phyloP scores from a whole-genome alignment of 768 basidiomycete genomes.

The Leucogyrophana mollusca region DNA sequence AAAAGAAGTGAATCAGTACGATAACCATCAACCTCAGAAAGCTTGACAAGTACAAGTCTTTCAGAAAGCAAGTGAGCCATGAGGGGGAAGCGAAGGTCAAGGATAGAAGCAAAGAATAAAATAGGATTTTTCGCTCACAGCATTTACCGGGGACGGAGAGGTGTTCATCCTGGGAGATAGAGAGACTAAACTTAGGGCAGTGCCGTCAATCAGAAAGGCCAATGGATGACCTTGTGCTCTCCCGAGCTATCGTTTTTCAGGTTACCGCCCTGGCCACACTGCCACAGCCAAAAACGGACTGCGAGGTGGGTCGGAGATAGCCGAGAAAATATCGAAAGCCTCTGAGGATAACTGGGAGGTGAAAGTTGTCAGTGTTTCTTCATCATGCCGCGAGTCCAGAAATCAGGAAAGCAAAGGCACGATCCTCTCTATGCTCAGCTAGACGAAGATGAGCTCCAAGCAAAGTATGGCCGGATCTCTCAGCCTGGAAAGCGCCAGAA shows the following conservation, averaged over 20 bases:
- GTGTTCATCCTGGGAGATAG: slow-evolving; percentile 8
- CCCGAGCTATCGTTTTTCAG: neutral
- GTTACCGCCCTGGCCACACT: neutral
- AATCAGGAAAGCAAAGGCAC: slow-evolving; percentile 64
- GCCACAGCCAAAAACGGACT: neutral
- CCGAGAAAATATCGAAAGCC: neutral
- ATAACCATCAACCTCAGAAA: neutral
- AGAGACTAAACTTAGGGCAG: slow-evolving; percentile 2
- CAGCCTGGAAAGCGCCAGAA: slow-evolving; percentile 76
- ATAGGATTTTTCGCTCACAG: slow-evolving; percentile 5
- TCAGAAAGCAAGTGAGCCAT: slow-evolving; percentile 23
- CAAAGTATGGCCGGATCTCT: slow-evolving; percentile 77
- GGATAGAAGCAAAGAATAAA: neutral
- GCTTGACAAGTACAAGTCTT: slow-evolving; percentile 12
- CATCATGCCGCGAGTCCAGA: slow-evolving; percentile 67
- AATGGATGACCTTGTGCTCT: neutral
- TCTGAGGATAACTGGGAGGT: no score
- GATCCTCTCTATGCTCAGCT: slow-evolving; percentile 88
- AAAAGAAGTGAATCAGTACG: slow-evolving; percentile 5
- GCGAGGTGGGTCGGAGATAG: neutral
- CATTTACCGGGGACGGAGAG: slow-evolving; percentile 3
- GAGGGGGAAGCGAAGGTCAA: neutral
- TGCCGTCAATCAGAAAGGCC: neutral
- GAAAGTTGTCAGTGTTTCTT: no score
- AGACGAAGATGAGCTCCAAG: slow-evolving; percentile 70